phyloP scores from a whole-genome alignment of 2,329 filamentous ascomycete species.

The Seiridium cupressi region DNA sequence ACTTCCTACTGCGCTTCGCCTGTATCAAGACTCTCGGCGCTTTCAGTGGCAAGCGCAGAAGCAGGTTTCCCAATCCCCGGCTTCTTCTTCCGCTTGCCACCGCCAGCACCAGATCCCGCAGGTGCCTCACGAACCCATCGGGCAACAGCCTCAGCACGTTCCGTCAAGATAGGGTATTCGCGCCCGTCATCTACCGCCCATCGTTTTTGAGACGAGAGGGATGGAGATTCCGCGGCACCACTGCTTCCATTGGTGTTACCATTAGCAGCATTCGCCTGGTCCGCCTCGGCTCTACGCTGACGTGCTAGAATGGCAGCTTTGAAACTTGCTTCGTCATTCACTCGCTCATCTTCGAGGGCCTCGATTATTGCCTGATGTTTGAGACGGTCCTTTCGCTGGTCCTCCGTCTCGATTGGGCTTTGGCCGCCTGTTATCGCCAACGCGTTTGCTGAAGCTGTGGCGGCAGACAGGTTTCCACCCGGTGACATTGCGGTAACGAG shows the following conservation, averaged over 20 bases:
- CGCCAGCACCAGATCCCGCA: slow-evolving; percentile 23
- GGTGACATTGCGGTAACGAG: slow-evolving; percentile 35
- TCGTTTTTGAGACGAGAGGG: slow-evolving; percentile 38
- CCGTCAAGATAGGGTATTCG: slow-evolving; percentile 69
- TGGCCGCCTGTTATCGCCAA: slow-evolving; percentile 31
- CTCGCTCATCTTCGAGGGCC: slow-evolving; percentile 65
- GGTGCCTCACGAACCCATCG: slow-evolving; percentile 67
- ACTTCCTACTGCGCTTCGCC: neutral
- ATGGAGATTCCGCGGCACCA: slow-evolving; percentile 14
- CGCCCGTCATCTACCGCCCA: slow-evolving; percentile 65
- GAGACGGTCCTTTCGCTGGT: slow-evolving; percentile 56
- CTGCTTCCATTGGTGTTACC: slow-evolving; percentile 15
- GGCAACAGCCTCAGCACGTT: slow-evolving; percentile 66
- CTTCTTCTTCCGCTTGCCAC: slow-evolving; percentile 30
- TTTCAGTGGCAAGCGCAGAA: neutral
- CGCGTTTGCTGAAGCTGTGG: slow-evolving; percentile 29
- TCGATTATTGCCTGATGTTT: slow-evolving; percentile 67
- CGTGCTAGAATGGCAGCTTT: slow-evolving; percentile 61
- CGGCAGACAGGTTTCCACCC: slow-evolving; percentile 20
- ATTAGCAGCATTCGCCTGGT: slow-evolving; percentile 30
- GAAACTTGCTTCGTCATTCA: slow-evolving; percentile 65
- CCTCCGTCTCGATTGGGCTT: slow-evolving; percentile 41
- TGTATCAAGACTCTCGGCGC: neutral
- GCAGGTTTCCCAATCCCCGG: slow-evolving; percentile 19
- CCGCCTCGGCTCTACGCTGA: slow-evolving; percentile 57